phyloP scores from a whole-genome alignment of 352 stramenopile species.

The Pythium vanterpoolii region DNA sequence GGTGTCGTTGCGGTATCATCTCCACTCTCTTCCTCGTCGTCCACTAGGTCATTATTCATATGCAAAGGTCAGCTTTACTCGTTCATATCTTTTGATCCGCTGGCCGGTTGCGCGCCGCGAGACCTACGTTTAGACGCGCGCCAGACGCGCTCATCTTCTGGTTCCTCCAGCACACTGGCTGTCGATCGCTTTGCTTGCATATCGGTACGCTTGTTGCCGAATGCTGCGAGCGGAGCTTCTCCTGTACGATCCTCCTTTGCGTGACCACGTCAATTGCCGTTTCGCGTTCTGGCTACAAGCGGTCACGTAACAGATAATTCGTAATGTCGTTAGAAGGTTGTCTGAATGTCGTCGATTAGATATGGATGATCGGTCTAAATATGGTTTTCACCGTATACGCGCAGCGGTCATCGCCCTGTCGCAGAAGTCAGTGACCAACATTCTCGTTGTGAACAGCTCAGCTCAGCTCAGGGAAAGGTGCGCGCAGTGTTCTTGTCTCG shows the following conservation, averaged over 20 bases:
- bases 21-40: background rate
- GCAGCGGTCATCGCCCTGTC: background rate
- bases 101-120: background rate
- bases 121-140: constrained; percentile 9
- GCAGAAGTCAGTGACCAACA: constrained; percentile 11
- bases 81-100: background rate
- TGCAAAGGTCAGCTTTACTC: background rate
- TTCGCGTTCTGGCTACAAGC: background rate
- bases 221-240: background rate
- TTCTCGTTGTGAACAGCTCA: background rate
- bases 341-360: background rate
- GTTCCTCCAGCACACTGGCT: background rate
- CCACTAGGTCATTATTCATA: background rate
- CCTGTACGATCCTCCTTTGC: too few species aligned
- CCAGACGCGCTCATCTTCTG: background rate
- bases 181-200: constrained; percentile 15
- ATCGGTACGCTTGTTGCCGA: background rate
- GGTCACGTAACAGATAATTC: background rate
- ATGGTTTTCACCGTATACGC: background rate
- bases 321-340: constrained; percentile 13
- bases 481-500: background rate
- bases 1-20: background rate
- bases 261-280: background rate
- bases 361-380: background rate
- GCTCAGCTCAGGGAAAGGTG: too few species aligned